Percentiles rank a stretch among this genome's conserved stretches.
Conservation (phyloP, 2,329 filamentous ascomycete species). For the Hortaea sp. region DNA sequence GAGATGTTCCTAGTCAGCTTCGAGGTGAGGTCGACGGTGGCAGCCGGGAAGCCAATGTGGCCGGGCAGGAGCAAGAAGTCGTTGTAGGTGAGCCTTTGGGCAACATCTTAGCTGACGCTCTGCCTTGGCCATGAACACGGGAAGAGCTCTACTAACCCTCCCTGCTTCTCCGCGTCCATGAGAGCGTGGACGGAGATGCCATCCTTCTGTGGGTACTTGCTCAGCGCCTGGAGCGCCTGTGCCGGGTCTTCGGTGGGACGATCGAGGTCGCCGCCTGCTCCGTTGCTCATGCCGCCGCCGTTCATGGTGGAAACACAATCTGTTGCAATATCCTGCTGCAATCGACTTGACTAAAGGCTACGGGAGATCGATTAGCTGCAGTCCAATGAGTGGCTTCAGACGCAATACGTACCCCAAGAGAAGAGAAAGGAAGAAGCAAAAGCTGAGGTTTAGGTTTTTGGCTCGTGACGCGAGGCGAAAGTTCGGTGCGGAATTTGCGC, state of each 20-base stretch:
- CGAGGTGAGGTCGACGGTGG: conserved; percentile 77
- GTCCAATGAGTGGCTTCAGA: conserved; percentile 2
- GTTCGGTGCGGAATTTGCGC: neutral
- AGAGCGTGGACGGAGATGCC: conserved; percentile 79
- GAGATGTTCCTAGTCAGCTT: conserved; percentile 91
- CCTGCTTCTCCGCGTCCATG: conserved; percentile 82
- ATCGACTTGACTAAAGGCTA: neutral
- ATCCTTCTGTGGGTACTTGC: conserved; percentile 60
- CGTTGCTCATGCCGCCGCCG: conserved; percentile 29
- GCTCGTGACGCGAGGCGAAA: neutral
- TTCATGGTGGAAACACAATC: conserved; percentile 52
- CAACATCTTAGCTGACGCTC: neutral
- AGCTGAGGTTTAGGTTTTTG: neutral
- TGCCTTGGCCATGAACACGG: too few species aligned
- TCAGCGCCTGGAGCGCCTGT: conserved; percentile 62
- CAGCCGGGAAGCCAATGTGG: conserved; percentile 95
- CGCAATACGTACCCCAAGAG: conserved; percentile 37
- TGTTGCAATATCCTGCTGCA: neutral
- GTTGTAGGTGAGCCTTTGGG: conserved; percentile 40
- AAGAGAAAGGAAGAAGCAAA: conserved; percentile 26
- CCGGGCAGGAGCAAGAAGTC: conserved; percentile 95
- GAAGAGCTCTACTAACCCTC: conserved; percentile 49
- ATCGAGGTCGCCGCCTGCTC: neutral
- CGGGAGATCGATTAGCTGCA: neutral
- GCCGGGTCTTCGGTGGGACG: conserved; percentile 13